Percentiles rank a stretch among this genome's conserved stretches.
Conservation (phyloP, 768 basidiomycete genomes). For the Tulasnella sp. region DNA sequence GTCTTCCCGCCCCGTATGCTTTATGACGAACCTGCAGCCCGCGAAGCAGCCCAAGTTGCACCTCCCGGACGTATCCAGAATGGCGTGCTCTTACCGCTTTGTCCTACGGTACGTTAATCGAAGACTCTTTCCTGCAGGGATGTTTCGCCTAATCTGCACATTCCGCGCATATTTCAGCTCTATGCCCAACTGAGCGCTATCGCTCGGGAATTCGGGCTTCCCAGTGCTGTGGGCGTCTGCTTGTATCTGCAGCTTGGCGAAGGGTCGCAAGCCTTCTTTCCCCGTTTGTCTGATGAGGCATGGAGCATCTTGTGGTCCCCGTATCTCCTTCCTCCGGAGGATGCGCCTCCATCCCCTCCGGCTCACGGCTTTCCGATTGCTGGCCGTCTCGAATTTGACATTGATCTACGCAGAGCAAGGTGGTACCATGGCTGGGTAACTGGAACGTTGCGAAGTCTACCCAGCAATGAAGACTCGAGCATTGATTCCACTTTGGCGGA, state of each 20-base stretch:
- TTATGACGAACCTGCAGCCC: constrained; percentile 46
- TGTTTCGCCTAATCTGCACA: background rate
- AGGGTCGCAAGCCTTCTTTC: constrained; percentile 42
- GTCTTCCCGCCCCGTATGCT: constrained; percentile 53
- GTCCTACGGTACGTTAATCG: constrained; percentile 43
- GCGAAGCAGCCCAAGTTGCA: constrained; percentile 45
- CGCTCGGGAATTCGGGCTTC: constrained; percentile 70
- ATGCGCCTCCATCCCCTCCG: constrained; percentile 24
- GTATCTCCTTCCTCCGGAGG: constrained; percentile 30
- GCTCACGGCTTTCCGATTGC: constrained; percentile 43
- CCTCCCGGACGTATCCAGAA: constrained; percentile 49
- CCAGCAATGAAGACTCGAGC: background rate
- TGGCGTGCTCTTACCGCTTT: constrained; percentile 62
- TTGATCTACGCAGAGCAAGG: constrained; percentile 58
- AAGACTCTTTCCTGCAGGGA: constrained; percentile 17
- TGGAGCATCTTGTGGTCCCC: constrained; percentile 65
- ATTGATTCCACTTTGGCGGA: background rate
- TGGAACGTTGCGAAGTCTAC: background rate
- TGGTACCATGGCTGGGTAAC: constrained; percentile 65
- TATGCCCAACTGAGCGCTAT: constrained; percentile 65
- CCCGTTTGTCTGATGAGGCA: constrained; percentile 64
- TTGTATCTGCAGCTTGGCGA: constrained; percentile 61
- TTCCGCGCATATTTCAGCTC: constrained; percentile 42
- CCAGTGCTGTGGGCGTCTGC: constrained; percentile 61
- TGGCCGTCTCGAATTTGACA: constrained; percentile 78